Evolutionary conservation across 2,329 filamentous ascomycete genomes (phyloP), one percentile per base, ranked within the genome.

Genomic region (Phaeosphaeria sp.): DNA sequence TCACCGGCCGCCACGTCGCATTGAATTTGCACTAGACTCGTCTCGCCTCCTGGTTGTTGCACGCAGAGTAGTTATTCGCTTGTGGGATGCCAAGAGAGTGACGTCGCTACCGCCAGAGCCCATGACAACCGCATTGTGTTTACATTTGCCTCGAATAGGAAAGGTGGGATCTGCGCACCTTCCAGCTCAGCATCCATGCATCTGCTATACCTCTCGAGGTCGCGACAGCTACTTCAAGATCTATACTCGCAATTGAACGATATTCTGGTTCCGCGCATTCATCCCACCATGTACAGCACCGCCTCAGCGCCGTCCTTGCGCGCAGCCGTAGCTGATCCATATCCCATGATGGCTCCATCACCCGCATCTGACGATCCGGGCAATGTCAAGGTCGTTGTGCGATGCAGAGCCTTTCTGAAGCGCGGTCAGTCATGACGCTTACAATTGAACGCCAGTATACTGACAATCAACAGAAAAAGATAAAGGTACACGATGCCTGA

Each of bases 401-500:
- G 81, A 52, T 81, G 81, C 59, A 72, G 81, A 57, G 80, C 79
- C 51, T 82, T 82, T 65, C 67, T 83, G 44, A 73, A 73, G 64
- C 72, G 81, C 78, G 81, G 81, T 81, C 67, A 17, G 61, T 36
- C 13, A 5, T 7, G 24, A 9, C 2, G 20, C 36, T n/a, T 22
- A 18, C 17, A 20, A 36, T 20, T 18, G 9, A 21, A 21, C 17
- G 24, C 18, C 17, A 6, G n/a, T 25, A 43, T 59, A 59, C 70
- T 78, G 51, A 78, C 42, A 8, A 17, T 36, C 30, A 17, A 43
- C 73, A 98, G 95, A 99, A 77, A 85, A 90, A 69, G 87, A 96
- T 53, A 88, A 91, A 72, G 86, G 88, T 54, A 90, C 93, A 59
- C 84, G 90, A 82, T 98, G 95, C 75, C 84, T 99, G 44, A 90